phyloP scores from a whole-genome alignment of 768 basidiomycete species.

The Tubosaeta sp. region DNA sequence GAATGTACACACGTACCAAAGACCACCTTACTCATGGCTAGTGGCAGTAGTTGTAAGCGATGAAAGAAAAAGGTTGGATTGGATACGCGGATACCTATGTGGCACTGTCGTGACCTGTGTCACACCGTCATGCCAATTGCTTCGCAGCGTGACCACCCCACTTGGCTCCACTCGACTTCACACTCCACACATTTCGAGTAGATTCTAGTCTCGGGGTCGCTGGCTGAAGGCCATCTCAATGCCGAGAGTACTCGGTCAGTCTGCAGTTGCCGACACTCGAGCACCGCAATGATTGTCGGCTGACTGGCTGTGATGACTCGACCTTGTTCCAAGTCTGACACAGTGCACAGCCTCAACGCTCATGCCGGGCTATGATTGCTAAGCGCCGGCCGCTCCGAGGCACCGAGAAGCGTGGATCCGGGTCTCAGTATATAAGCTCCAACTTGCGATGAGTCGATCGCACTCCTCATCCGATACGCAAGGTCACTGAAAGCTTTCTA shows the following conservation, averaged over 20 bases:
- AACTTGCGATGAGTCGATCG: slow-evolving; percentile 1
- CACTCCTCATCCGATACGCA: not conserved
- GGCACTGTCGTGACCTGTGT: slow-evolving; percentile 13
- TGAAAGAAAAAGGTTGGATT: not conserved
- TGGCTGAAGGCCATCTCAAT: not conserved
- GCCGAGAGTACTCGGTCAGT: not conserved
- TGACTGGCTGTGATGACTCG: not conserved
- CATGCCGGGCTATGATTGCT: too few species aligned
- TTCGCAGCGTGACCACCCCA: not conserved
- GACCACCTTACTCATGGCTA: slow-evolving; percentile 63
- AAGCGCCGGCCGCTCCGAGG: not conserved
- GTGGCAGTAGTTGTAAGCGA: not conserved
- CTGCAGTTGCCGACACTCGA: not conserved
- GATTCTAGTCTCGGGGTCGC: not conserved
- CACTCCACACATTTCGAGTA: not conserved
- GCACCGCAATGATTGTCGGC: not conserved
- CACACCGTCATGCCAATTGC: slow-evolving; percentile 1
- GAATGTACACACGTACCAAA: slow-evolving; percentile 48
- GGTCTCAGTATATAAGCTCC: not conserved
- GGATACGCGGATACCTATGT: not conserved
- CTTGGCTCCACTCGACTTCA: not conserved
- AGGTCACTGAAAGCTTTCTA: slow-evolving; percentile 1
- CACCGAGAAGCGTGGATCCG: not conserved
- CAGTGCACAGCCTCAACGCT: not conserved
- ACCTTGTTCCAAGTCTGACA: not conserved